Conservation (phyloP, 2,329 filamentous ascomycete genomes). For the Fusarium agapanthi region DNA sequence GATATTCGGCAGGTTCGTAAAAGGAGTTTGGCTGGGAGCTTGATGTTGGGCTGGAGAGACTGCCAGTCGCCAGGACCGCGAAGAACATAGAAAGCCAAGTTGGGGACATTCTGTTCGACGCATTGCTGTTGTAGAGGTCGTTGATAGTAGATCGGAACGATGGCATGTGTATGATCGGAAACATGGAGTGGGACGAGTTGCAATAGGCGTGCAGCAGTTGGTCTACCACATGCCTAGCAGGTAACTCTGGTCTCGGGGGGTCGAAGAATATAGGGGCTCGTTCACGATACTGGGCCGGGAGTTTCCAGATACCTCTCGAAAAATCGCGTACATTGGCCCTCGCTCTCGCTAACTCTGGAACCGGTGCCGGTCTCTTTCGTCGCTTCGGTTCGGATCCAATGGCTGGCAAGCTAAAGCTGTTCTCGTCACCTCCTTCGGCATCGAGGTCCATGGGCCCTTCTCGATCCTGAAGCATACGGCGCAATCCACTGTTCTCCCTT, state of each 20-base stretch:
- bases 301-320: constrained; percentile 81
- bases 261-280: constrained; percentile 59
- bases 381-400: constrained; percentile 72
- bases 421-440: constrained; percentile 57
- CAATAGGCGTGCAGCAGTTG: constrained; percentile 80
- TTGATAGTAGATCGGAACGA: constrained; percentile 81
- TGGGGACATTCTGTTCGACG: constrained; percentile 63
- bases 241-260: constrained; percentile 70
- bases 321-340: constrained; percentile 77
- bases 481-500: constrained; percentile 80
- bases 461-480: constrained; percentile 67
- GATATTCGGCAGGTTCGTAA: constrained; percentile 66
- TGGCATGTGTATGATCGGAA: constrained; percentile 90
- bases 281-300: constrained; percentile 73
- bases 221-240: constrained; percentile 74
- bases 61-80: constrained; percentile 82
- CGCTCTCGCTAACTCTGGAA: constrained; percentile 76
- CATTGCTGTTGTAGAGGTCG: constrained; percentile 73
- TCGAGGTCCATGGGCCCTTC: constrained; percentile 62
- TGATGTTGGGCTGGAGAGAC: constrained; percentile 71
- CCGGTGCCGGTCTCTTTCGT: constrained; percentile 66
- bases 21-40: constrained; percentile 63
- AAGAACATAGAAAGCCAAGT: constrained; percentile 86
- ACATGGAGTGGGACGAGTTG: constrained; percentile 77
- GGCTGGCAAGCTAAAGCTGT: constrained; percentile 67